Percentiles rank a stretch among this genome's conserved stretches.
Evolutionary conservation across 108 stramenopile genomes (phyloP).

Genomic region (Cyclotella cryptica): DNA sequence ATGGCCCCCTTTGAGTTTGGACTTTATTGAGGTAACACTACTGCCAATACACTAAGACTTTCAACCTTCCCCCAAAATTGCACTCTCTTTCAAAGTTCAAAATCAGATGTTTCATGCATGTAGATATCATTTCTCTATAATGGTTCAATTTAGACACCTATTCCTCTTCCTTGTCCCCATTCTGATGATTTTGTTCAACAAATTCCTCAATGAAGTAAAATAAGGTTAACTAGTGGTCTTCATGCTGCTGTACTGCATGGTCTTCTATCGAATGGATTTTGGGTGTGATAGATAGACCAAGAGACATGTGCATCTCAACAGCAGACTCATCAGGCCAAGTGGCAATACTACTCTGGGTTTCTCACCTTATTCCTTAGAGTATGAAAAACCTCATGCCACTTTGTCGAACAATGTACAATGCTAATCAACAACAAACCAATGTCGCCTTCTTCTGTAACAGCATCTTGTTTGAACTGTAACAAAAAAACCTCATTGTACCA

Average conservation of each 20-base stretch:
- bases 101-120: too few species aligned
- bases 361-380: background rate
- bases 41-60: too few species aligned
- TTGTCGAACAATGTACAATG: background rate
- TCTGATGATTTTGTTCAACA: constrained; percentile 12
- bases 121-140: too few species aligned
- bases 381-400: constrained; percentile 7
- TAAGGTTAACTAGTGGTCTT: background rate
- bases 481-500: background rate
- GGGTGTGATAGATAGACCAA: background rate
- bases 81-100: too few species aligned
- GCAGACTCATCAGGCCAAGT: background rate
- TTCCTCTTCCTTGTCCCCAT: background rate
- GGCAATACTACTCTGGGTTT: background rate
- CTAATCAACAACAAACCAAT: background rate
- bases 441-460: background rate
- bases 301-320: background rate
- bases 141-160: background rate
- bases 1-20: too few species aligned
- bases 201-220: constrained; percentile 1
- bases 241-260: background rate
- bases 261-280: background rate
- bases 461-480: background rate
- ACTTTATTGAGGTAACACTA: too few species aligned
- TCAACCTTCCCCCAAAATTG: too few species aligned